Conservation (phyloP, 2,329 filamentous ascomycete species). For the Blastomyces parvus region DNA sequence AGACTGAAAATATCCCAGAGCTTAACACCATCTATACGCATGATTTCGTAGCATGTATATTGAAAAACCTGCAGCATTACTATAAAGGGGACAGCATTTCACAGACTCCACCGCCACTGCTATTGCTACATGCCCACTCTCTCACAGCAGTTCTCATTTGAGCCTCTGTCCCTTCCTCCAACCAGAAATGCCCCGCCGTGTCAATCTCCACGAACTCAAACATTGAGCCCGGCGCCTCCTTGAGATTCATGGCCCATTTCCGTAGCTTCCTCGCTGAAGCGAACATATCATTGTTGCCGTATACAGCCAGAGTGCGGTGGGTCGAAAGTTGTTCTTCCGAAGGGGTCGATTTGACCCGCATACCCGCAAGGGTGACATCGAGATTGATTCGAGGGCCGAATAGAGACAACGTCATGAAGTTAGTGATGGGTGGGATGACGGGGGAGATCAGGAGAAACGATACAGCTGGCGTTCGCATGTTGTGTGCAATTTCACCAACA, state of each 20-base stretch:
- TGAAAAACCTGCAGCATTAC: not conserved
- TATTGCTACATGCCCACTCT: constrained; percentile 30
- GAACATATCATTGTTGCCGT: constrained; percentile 67
- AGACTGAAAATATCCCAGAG: not conserved
- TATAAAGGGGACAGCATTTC: too few relatives aligned
- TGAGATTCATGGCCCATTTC: constrained; percentile 54
- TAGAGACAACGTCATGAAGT: constrained; percentile 54
- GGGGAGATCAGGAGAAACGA: constrained; percentile 57
- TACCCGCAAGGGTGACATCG: constrained; percentile 22
- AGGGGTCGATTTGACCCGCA: constrained; percentile 27
- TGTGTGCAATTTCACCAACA: constrained; percentile 13
- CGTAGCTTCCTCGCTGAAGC: constrained; percentile 56
- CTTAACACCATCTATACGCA: not conserved
- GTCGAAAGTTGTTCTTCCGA: constrained; percentile 47
- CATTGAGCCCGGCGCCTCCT: constrained; percentile 32
- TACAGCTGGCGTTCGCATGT: constrained; percentile 21
- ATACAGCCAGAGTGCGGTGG: constrained; percentile 59
- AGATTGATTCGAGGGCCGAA: constrained; percentile 21
- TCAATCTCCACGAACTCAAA: constrained; percentile 44
- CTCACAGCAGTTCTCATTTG: constrained; percentile 33
- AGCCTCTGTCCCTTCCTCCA: constrained; percentile 42
- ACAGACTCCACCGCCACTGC: not conserved
- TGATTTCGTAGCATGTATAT: not conserved
- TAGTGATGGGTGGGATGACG: constrained; percentile 45
- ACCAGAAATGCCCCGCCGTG: constrained; percentile 55